Conservation (phyloP, 2,329 filamentous ascomycete species). For the Botryosphaeria dothidea region DNA sequence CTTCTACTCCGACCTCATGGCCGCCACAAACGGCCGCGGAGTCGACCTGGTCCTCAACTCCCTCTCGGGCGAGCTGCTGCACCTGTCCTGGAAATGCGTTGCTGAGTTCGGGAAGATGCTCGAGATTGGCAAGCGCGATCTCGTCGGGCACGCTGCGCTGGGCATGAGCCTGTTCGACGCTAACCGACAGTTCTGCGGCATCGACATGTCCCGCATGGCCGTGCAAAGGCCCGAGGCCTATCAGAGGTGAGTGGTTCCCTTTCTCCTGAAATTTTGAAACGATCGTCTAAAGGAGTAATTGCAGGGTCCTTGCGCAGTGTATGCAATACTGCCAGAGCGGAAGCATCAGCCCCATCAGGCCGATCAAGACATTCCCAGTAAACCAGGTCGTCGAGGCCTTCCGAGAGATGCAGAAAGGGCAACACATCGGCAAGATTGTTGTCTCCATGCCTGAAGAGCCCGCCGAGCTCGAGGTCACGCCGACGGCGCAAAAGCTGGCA, state of each 20-base stretch:
- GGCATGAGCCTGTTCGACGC: constrained; percentile 11
- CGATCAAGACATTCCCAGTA: constrained; percentile 29
- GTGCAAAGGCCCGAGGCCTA: not conserved
- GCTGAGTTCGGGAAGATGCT: constrained; percentile 31
- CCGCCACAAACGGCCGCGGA: constrained; percentile 30
- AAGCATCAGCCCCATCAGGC: constrained; percentile 27
- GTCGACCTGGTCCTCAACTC: constrained; percentile 34
- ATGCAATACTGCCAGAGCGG: not conserved
- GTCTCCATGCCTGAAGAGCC: constrained; percentile 25
- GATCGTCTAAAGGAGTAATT: not conserved
- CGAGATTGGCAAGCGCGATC: constrained; percentile 27
- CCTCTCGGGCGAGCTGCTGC: constrained; percentile 25
- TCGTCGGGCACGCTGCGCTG: constrained; percentile 19
- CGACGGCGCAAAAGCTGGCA: not conserved
- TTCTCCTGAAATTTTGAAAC: not conserved
- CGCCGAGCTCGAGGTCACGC: constrained; percentile 1
- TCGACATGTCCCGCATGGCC: constrained; percentile 15
- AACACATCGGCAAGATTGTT: constrained; percentile 44
- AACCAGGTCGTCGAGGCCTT: constrained; percentile 31
- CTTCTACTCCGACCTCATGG: constrained; percentile 28
- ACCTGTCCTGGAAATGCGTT: constrained; percentile 44
- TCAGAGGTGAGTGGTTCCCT: not conserved
- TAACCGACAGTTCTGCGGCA: constrained; percentile 8
- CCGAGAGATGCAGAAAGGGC: constrained; percentile 34
- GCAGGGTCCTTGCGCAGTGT: not conserved